Percentiles rank a stretch among this genome's conserved stretches.
phyloP scores from a whole-genome alignment of 2,329 filamentous ascomycete genomes.

The Aspergillus vadensis region DNA sequence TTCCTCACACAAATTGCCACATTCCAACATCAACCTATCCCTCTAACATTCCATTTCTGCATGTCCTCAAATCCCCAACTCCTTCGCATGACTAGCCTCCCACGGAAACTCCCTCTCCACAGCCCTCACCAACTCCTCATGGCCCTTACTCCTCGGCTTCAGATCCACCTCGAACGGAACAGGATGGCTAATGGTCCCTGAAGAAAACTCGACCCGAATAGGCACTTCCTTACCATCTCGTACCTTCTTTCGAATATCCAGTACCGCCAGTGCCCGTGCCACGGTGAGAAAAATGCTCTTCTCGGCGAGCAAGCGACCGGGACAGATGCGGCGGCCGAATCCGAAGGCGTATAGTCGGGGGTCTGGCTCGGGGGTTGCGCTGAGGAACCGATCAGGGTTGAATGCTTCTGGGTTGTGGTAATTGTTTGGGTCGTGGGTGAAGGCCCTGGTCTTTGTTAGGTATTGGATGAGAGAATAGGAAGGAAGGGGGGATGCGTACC shows the following conservation, averaged over 20 bases:
- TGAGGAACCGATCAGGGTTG: slow-evolving; percentile 12
- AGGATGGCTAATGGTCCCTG: slow-evolving; percentile 13
- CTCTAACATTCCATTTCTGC: accelerated
- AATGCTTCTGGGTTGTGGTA: slow-evolving; percentile 11
- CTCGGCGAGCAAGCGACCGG: slow-evolving; percentile 4
- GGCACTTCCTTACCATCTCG: not conserved
- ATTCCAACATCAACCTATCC: not conserved
- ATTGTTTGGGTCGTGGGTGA: slow-evolving; percentile 8
- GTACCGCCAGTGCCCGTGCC: slow-evolving; percentile 2
- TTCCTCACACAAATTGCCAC: not conserved
- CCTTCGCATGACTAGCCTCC: slow-evolving; percentile 1
- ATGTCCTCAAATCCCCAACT: not conserved
- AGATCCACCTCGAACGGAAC: slow-evolving; percentile 7
- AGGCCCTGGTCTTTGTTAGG: not conserved
- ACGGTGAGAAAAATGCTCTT: slow-evolving; percentile 4
- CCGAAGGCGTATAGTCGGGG: slow-evolving; percentile 9
- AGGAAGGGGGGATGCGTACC: not conserved
- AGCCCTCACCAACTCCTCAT: not conserved
- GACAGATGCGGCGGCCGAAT: slow-evolving; percentile 13
- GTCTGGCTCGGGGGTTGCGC: not conserved
- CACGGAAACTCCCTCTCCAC: slow-evolving; percentile 5
- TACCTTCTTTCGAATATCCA: not conserved
- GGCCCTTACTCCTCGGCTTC: not conserved
- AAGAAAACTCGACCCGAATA: not conserved
- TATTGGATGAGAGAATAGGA: accelerated